Evolutionary conservation across 2,329 filamentous ascomycete genomes (phyloP), one percentile per base, ranked within the genome.

Genomic region (Ophiostoma himal-ulmi): DNA sequence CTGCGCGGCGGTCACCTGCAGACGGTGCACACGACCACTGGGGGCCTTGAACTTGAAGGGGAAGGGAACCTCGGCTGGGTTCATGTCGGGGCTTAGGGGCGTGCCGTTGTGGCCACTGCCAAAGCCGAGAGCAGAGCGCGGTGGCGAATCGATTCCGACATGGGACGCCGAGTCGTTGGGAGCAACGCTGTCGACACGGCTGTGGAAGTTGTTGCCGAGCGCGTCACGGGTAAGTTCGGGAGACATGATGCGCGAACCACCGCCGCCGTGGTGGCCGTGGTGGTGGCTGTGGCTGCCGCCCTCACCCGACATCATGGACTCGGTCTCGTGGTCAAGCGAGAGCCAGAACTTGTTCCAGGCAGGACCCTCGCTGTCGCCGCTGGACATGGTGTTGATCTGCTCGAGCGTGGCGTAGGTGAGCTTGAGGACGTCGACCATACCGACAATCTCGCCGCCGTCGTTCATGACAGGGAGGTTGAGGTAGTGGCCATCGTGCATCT

Each of bases 271-370:
- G 75, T 92, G 90, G 88, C 69, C 88, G 75, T 88, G 84, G 75
- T 89, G 83, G 75, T 88, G 84, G 75, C 91, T 89, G 76, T 90
- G 89, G 77, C 91, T 92, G 37, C 65, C 37, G 67, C 91, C 92
- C 71, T 96, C 93, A 72, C 94, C 95, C 72, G 95, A 99, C 80
- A 98, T 89, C 85, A 97, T 91, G 1, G 95, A 99, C 80, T 98
- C 95, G 17, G 94, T 94, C 79, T 97, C 94, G 76, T 96, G 89
- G 79, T 98, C 88, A 76, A 99, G 89, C 0, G 95, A 98, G 75
- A 98, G 85, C 95, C 95, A 99, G 83, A 99, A 99, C 81, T 98
- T 99, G 83, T 97, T 98, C 95, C 95, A 99, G 7, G 95, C 95
- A 5, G 95, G 95, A 0, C 95, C 95, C 81, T 99, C 95, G 75